phyloP scores from a whole-genome alignment of 352 stramenopile genomes.

The Pythium sp. region DNA sequence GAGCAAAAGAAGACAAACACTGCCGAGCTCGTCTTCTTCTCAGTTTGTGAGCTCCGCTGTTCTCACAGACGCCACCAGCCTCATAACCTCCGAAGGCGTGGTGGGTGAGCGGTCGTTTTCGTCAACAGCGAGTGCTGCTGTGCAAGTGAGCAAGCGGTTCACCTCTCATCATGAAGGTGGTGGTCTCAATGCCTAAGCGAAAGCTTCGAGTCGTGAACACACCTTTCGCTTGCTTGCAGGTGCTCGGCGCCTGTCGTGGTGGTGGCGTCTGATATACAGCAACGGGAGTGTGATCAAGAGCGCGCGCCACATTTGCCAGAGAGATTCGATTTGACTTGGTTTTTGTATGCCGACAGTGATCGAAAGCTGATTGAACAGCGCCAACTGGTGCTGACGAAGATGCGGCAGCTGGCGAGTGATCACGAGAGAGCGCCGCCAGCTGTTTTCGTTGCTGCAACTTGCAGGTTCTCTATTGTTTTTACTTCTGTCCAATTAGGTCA shows the following conservation, averaged over 20 bases:
- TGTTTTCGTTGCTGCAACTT: constrained; percentile 5
- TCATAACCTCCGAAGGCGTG: neutral
- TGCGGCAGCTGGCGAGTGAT: constrained; percentile 1
- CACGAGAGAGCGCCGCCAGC: neutral
- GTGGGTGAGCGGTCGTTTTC: no score
- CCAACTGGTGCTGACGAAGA: constrained; percentile 1
- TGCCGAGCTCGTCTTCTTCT: neutral
- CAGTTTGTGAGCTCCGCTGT: neutral
- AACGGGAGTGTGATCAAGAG: neutral
- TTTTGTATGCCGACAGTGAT: neutral
- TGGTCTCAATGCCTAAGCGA: neutral
- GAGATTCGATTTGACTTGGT: neutral
- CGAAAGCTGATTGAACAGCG: neutral
- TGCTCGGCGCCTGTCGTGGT: neutral
- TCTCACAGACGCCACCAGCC: neutral
- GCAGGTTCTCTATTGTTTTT: neutral
- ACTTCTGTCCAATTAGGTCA: no score
- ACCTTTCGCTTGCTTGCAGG: neutral
- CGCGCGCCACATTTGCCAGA: neutral
- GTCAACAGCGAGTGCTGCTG: no score
- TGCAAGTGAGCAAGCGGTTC: neutral
- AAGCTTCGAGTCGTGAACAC: neutral
- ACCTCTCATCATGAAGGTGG: neutral
- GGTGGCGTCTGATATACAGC: neutral
- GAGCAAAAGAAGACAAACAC: neutral